Percentiles rank a stretch among this genome's conserved stretches.
These are phyloP conservation scores for Nicotiana rustica DNA, from an alignment of 305 asterid species.

Conservation along the genomic window DNA sequence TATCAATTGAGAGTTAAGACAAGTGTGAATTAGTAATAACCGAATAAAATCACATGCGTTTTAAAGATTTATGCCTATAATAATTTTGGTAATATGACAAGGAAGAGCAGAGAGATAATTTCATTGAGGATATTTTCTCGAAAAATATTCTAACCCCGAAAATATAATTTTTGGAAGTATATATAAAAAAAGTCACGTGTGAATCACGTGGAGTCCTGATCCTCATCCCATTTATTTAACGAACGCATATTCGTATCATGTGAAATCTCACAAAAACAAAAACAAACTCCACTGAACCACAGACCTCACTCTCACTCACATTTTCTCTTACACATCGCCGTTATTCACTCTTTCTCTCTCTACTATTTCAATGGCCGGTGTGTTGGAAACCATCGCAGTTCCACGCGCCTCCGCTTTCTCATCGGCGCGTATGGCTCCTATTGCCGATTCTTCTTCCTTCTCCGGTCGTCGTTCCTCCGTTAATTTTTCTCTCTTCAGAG, in stretches of 20 bases:
- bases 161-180: not conserved
- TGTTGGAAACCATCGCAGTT: constrained; percentile 65
- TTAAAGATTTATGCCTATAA: too few relatives aligned
- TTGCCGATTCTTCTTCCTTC: constrained; percentile 43
- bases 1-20: too few relatives aligned
- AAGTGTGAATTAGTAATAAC: too few relatives aligned
- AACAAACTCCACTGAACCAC: constrained; percentile 21
- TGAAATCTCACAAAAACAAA: not conserved
- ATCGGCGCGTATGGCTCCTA: constrained; percentile 49
- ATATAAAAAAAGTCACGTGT: not conserved
- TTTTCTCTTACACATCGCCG: not conserved
- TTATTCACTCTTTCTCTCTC: not conserved
- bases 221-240: not conserved
- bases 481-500: constrained; percentile 58
- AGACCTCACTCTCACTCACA: not conserved
- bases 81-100: not conserved
- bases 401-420: constrained; percentile 64
- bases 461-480: constrained; percentile 48
- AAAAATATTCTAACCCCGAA: not conserved
- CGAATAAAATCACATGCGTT: too few relatives aligned
- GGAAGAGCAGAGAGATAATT: too few relatives aligned
- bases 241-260: not conserved
- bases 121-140: not conserved
- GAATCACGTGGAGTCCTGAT: not conserved
- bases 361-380: constrained; percentile 57